Evolutionary conservation across 2,329 filamentous ascomycete species (phyloP), one percentile per base, ranked within the genome.

Genomic region (Penicillium sp.): DNA sequence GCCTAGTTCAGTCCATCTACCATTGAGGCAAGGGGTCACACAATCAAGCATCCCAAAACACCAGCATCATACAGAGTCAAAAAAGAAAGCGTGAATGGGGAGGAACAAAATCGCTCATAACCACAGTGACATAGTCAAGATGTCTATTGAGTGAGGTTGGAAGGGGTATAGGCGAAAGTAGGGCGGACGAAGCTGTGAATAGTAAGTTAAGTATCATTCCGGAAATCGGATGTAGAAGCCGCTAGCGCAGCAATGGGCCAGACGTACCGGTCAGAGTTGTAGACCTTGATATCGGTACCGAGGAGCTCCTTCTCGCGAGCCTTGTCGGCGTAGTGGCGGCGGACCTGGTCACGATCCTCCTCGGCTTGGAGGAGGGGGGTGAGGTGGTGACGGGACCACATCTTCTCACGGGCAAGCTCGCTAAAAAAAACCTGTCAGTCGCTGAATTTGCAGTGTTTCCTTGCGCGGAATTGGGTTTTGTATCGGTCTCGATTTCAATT

Each of bases 301-400:
- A 97, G 72, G 62, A 99, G 79, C 77, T 92, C 88, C 83, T 92
- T 91, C 84, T 97, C 94, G 62, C 94, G 84, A 62, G 86, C 87
- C 83, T 91, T 86, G 75, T 96, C 90, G 54, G 94, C 94, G 62
- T 88, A 83, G 75, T 93, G 84, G 70, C 93, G 83, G 63, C 94
- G 85, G 60, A 96, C 92, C 73, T 93, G 88, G 77, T 99, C 94
- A 57, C 94, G 88, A 79, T 99, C 94, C 76, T 96, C 92, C 73
- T 99, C 94, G 53, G 94, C 94, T 75, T 97, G 93, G 60, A 99
- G 85, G 60, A 96, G 79, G 54, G 94, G 94, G 69, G 93, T 94
- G 61, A 99, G 83, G 78, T 97, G 86, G 77, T 99, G 96, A 72
- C 94, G 88, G 58, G 90, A 86, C 94, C 94, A 99, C 85, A 96